Evolutionary conservation across 176 grass and related monocot species (phyloP), one percentile per base, ranked within the genome.

Genomic region (Echinochloa phyllopogon): DNA sequence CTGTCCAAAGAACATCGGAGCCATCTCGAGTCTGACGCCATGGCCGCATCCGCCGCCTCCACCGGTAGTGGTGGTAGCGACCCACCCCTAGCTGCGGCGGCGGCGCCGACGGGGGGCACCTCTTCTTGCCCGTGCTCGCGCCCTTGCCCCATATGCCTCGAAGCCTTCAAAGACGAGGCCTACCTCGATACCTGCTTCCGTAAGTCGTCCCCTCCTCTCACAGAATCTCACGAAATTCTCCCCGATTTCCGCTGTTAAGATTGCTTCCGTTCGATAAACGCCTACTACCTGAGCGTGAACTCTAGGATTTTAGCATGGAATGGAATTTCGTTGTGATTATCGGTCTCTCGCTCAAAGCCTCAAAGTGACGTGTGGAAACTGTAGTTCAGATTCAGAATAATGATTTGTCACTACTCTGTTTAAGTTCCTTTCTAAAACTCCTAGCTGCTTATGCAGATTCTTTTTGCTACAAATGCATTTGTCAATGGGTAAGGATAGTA

Each of bases 111-210:
- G 1, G 39, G 18, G 3, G 1, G 75, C 29, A 2, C 58, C 20
- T 0, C 65, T 20, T 4, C 50, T 50, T 65, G 3, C 41, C 57
- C 42, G 5, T 44, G 5, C 41, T n/a, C 42, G 5, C 8, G 5
- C 42, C 8, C 53, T 40, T 94, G 92, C 66, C 81, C 92, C 61
- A 89, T 94, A 40, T 94, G 87, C 65, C 82, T 94, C 47, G 87
- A 94, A 23, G 38, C 61, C 56, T 85, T 94, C 45, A 58, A 72
- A 12, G 87, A 92, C 60, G 87, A 94, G 82, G 89, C 92, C 18
- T 92, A 94, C 79, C 82, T 94, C 10, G 89, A 94, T 75, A 71
- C 87, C 10, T 92, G 92, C 67, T 80, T 92, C 53, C 92, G 92
- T 94, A 50, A 92, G 87, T 76, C 77, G 5, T 61, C 48, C 44